Base-by-base conservation (phyloP, 352 stramenopile genomes). In the Globisporangium camurandrum region DNA sequence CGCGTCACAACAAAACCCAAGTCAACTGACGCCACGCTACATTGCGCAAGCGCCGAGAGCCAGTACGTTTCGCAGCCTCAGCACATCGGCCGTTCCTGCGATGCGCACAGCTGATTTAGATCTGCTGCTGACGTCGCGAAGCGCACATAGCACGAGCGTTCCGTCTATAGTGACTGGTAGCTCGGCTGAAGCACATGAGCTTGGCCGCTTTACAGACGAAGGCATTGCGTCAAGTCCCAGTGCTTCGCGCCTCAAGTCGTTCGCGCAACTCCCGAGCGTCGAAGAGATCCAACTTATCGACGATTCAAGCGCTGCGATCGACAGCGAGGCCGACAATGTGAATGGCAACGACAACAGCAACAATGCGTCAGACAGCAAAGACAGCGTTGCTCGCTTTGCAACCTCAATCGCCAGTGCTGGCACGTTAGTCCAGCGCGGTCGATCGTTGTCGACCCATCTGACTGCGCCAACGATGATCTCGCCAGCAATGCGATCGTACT, bases 401-500 rank as follows among this genome's bases (percentile, higher is more conserved):
- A n/a, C n/a, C n/a, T n/a, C n/a, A n/a, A n/a, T n/a, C n/a, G n/a
- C n/a, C n/a, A n/a, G n/a, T n/a, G n/a, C n/a, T n/a, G n/a, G n/a
- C n/a, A n/a, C n/a, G 16, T 30, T 26, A 24, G 9, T 24, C 8
- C 27, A 19, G 36, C 44, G 51, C n/a, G 23, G 37, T 7, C 56
- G 66, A 27, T 61, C 63, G 19, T 56, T 56, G 16, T 75, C 66
- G 3, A 64, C 59, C 26, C 56, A 62, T 27, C 27, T 46, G 10
- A 36, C 46, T 4, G 27, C 42, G 37, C 33, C 63, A 5, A 53
- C 49, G 16, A 33, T 48, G 14, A 37, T 47, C 33, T 42, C 62
- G 14, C 62, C 62, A 3, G 45, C 62, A 8, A 38, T 56, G 12
- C 69, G 52, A 14, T 14, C 61, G 2, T 61, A 61, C 9, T 71